Base-by-base conservation (phyloP, 2,329 filamentous ascomycete species). In the Curvularia verruculosa region DNA sequence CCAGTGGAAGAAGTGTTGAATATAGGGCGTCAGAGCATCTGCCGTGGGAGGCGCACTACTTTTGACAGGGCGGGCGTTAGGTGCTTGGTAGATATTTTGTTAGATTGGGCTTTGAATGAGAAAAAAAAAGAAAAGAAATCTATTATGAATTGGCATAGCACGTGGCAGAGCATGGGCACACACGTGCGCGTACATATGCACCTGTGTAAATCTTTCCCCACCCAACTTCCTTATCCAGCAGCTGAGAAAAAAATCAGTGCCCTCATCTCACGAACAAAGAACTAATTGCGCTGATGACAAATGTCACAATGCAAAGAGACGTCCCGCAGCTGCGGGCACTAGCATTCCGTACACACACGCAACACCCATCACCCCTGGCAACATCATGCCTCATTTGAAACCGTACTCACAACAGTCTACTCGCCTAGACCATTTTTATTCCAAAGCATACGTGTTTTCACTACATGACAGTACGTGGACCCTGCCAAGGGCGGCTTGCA, bases 1-100 rank as follows among this genome's bases (percentile, higher is more conserved):
- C 13, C 63, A 66, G 58, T 76, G 73, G 73, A 67, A 58, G 63
- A 68, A 72, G 60, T 76, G 73, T 49, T 75, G 67, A 59, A 52
- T 10, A 13, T 46, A 9, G 18, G 26, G 8, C 39, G 13, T 21
- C n/a, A 10, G 9, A 10, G 28, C 18, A 28, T 21, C 8, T 36
- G 10, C 31, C 31, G 15, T 6, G 31, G 31, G 31, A 36, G 7
- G 12, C 6, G 13, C 10, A n/a, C 31, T 13, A n/a, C 31, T 21
- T 46, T 12, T 49, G 18, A 24, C 24, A n/a, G 47, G 18, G 46
- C 36, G 10, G 8, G n/a, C 31, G 31, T 47, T 24, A 43, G 21
- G 36, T 46, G 28, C 28, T 31, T 26, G 13, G 43, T 47, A 36
- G n/a, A 45, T 7, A 54, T 31, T 8, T 39, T 41, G 19, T 31